Conservation (phyloP, 2,329 filamentous ascomycete genomes). For the Fusarium bactridioides region DNA sequence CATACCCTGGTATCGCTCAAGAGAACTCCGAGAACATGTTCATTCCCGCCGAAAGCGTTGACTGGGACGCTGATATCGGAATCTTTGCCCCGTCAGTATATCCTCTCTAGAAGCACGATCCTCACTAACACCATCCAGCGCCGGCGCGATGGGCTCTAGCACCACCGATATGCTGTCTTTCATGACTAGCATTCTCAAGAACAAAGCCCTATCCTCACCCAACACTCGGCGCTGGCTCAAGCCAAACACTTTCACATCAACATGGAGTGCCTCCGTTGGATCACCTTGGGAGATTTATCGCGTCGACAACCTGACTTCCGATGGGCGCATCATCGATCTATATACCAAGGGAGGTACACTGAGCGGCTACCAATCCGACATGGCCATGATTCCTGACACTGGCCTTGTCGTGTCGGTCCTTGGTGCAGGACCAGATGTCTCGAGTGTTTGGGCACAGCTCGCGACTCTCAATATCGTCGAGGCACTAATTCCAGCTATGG, state of each 20-base stretch:
- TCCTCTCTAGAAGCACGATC: accelerated
- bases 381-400: not conserved
- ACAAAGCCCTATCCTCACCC: not conserved
- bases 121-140: not conserved
- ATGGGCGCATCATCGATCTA: not conserved
- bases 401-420: not conserved
- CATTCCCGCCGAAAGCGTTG: not conserved
- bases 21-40: not conserved
- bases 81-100: not conserved
- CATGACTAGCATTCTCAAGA: not conserved
- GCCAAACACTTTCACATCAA: not conserved
- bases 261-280: not conserved
- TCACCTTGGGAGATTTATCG: conserved; percentile 10
- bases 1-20: not conserved
- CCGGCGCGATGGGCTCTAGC: not conserved
- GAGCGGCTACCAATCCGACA: not conserved
- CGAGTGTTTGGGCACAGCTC: not conserved
- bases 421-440: not conserved
- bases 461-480: not conserved
- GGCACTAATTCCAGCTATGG: not conserved
- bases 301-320: not conserved
- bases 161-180: not conserved
- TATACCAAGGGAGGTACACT: not conserved
- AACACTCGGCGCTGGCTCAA: not conserved
- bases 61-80: not conserved